Evolutionary conservation across 1,284 basidiomycete species (phyloP).

Genomic region (Microstroma glucosiphilum): DNA sequence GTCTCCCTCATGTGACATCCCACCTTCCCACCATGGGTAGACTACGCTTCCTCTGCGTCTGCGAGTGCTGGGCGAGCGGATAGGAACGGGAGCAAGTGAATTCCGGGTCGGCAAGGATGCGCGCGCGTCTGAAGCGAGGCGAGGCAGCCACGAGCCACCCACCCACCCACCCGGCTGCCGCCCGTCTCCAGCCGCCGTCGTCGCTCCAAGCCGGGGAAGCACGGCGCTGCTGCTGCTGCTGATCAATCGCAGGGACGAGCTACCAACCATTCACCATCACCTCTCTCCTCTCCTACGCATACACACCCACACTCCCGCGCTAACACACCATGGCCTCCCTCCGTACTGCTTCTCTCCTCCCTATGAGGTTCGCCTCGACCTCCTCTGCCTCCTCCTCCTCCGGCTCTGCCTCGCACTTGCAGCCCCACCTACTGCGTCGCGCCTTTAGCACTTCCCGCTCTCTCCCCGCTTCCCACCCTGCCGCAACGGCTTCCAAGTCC

Average conservation of each 20-base stretch:
- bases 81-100: too few species aligned
- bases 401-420: background rate
- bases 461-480: constrained; percentile 8
- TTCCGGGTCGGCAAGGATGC: too few species aligned
- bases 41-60: too few species aligned
- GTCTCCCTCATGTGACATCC: too few species aligned
- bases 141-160: too few species aligned
- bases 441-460: background rate
- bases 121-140: too few species aligned
- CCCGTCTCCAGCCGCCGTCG: too few species aligned
- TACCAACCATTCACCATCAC: background rate
- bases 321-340: background rate
- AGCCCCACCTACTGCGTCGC: background rate
- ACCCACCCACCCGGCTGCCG: too few species aligned
- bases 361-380: background rate
- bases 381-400: constrained; percentile 4
- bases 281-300: background rate
- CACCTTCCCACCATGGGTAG: too few species aligned
- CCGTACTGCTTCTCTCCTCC: background rate
- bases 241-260: background rate
- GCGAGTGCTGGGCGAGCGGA: too few species aligned
- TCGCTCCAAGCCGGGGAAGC: too few species aligned
- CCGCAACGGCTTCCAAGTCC: background rate
- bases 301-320: background rate
- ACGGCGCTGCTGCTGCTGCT: too few species aligned